Evolutionary conservation across 768 basidiomycete genomes (phyloP), one percentile per base, ranked within the genome.

Genomic region (Galerina sulciceps): DNA sequence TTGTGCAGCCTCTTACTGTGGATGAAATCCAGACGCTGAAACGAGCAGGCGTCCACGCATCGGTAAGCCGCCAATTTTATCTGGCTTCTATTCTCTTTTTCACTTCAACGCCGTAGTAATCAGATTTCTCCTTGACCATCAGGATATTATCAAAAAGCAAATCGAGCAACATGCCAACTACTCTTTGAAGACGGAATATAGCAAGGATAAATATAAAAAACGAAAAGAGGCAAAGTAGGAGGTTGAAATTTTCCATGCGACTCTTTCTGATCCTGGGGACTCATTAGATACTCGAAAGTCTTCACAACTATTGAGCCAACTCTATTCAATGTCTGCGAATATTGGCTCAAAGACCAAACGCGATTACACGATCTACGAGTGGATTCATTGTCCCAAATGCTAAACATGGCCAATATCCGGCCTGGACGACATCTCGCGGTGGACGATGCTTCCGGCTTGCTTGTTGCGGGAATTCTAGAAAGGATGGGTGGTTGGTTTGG

Each of bases 191-290:
- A 99, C 96, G 1, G 97, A 96, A 73, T 99, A 96, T 73, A 95
- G 93, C 75, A 99, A 99, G 74, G 96, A 99, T 68, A 99, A 99
- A 71, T 99, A 98, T 75, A 90, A 86, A 72, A 96, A 96, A 72
- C 83, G 94, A 38, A 99, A 99, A 73, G 93, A 96, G 76, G 94
- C 93, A 56, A 99, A 99, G 96, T 96, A 69, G 64, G 88, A 71
- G 14, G 3, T 14, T 23, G 37, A 10, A 41, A 26, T 40, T 17
- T 35, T 58, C 18, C 26, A 34, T 35, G 6, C 50, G 46, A 8
- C 50, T 40, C 46, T 59, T 34, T 62, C 11, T 5, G 1, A 40
- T 50, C 35, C 14, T 23, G 3, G 26, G 26, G 4, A 17, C 3
- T 10, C 17, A 42, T 31, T 59, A 99, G 96, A 66, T 98, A 91